Evolutionary conservation across 1,284 basidiomycete genomes (phyloP).

Genomic region (Ustilago lituana): DNA sequence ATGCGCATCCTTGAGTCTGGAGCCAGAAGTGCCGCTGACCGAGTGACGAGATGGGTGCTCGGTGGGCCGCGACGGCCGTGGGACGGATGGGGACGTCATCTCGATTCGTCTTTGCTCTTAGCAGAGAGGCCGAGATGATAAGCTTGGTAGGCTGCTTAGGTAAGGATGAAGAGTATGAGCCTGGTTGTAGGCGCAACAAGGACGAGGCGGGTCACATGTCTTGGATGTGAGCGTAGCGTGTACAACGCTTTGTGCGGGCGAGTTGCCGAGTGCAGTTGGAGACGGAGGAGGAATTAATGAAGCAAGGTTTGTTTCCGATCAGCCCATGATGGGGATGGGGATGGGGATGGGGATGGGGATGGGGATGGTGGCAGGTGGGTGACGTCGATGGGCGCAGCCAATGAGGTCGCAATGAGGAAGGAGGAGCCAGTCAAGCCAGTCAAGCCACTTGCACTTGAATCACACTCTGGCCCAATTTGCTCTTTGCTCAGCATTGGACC

Average conservation of each 20-base stretch:
- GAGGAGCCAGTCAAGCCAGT: too few relatives aligned
- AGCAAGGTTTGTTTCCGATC: too few relatives aligned
- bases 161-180: slow-evolving; percentile 1
- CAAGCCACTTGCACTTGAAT: too few relatives aligned
- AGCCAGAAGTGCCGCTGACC: slow-evolving; percentile 10
- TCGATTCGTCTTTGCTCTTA: neutral
- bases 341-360: too few relatives aligned
- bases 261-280: neutral
- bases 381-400: too few relatives aligned
- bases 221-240: slow-evolving; percentile 1
- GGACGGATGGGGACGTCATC: slow-evolving; percentile 10
- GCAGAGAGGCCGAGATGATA: neutral
- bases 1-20: slow-evolving; percentile 1
- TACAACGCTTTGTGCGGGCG: neutral
- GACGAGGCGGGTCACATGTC: slow-evolving; percentile 15
- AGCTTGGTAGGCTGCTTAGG: neutral
- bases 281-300: too few relatives aligned
- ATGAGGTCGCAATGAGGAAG: too few relatives aligned
- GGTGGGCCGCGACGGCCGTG: slow-evolving; percentile 13
- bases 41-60: slow-evolving; percentile 29
- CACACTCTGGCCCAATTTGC: too few relatives aligned
- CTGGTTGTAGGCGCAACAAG: neutral
- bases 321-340: too few relatives aligned
- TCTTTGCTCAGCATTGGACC: slow-evolving; percentile 17
- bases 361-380: too few relatives aligned